phyloP scores from a whole-genome alignment of 2,329 filamentous ascomycete species.

The Myriosclerotinia duriaeana region DNA sequence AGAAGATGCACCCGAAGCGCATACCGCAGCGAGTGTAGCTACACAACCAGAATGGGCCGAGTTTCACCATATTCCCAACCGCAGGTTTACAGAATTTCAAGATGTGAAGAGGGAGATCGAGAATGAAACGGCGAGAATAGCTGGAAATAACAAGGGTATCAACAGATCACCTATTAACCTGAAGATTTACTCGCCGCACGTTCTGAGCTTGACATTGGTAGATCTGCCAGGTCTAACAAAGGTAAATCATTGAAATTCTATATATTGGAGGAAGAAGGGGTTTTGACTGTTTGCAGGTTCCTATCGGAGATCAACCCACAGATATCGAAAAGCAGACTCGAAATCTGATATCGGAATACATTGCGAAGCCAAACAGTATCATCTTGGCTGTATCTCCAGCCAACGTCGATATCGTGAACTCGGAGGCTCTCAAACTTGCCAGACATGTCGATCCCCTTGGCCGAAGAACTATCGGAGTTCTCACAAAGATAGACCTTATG shows the following conservation, averaged over 20 bases:
- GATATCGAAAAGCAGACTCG: slow-evolving; percentile 99
- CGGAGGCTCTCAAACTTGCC: slow-evolving; percentile 92
- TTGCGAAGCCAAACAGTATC: slow-evolving; percentile 98
- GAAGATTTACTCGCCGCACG: slow-evolving; percentile 96
- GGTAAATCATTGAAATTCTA: slow-evolving; percentile 48
- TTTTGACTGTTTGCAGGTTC: slow-evolving; percentile 57
- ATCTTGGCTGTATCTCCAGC: slow-evolving; percentile 94
- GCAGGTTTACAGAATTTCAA: slow-evolving; percentile 85
- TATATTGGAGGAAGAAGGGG: slow-evolving; percentile 19
- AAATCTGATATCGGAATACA: slow-evolving; percentile 95
- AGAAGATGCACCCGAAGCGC: slow-evolving; percentile 64
- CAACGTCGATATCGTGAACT: slow-evolving; percentile 98
- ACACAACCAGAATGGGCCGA: slow-evolving; percentile 79
- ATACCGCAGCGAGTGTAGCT: slow-evolving; percentile 72
- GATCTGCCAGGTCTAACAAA: slow-evolving; percentile 96
- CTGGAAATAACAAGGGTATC: slow-evolving; percentile 96
- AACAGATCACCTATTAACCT: slow-evolving; percentile 96
- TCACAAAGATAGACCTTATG: slow-evolving; percentile 98
- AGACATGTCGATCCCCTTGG: slow-evolving; percentile 95
- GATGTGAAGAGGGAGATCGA: slow-evolving; percentile 97
- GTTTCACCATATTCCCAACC: slow-evolving; percentile 90
- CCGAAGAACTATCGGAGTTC: slow-evolving; percentile 89
- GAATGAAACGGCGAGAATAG: slow-evolving; percentile 91
- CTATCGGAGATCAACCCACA: slow-evolving; percentile 93
- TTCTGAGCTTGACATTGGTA: slow-evolving; percentile 92